These are phyloP conservation scores for Fomes fomentarius DNA, from an alignment of 1,284 basidiomycete species.

Conservation along the genomic window DNA sequence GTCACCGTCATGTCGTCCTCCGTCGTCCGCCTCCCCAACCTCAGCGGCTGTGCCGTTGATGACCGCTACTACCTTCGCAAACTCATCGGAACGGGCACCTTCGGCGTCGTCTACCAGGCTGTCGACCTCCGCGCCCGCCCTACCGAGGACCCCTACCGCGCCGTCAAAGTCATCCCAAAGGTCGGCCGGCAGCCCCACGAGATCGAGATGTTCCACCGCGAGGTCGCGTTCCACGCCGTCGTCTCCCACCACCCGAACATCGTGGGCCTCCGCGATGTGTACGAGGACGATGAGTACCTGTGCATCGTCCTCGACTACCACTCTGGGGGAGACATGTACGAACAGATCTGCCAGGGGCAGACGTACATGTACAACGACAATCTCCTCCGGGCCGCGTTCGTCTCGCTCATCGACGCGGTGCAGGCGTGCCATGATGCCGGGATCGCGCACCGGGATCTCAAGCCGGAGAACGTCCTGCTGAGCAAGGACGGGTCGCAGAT, in stretches of 20 bases:
- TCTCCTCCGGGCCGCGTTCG: conserved; percentile 52
- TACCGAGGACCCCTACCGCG: conserved; percentile 9
- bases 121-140: conserved; percentile 25
- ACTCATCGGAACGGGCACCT: conserved; percentile 34
- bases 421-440: conserved; percentile 60
- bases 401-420: conserved; percentile 68
- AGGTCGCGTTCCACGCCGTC: conserved; percentile 49
- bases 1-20: conserved; percentile 1
- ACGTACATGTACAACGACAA: conserved; percentile 53
- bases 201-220: conserved; percentile 19
- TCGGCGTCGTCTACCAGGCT: conserved; percentile 37
- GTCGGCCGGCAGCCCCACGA: background rate
- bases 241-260: conserved; percentile 61
- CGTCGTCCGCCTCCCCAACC: conserved; percentile 14
- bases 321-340: conserved; percentile 65
- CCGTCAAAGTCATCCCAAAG: conserved; percentile 33
- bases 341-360: conserved; percentile 56
- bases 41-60: conserved; percentile 14
- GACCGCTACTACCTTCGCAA: conserved; percentile 15
- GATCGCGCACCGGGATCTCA: conserved; percentile 73
- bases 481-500: conserved; percentile 45
- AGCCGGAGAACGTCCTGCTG: conserved; percentile 74
- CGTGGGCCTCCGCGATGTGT: conserved; percentile 58
- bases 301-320: conserved; percentile 69
- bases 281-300: conserved; percentile 57